Percentiles rank a stretch among this genome's conserved stretches.
Evolutionary conservation across 2,329 filamentous ascomycete species (phyloP).

Genomic region (Hymenoscyphus linearis): DNA sequence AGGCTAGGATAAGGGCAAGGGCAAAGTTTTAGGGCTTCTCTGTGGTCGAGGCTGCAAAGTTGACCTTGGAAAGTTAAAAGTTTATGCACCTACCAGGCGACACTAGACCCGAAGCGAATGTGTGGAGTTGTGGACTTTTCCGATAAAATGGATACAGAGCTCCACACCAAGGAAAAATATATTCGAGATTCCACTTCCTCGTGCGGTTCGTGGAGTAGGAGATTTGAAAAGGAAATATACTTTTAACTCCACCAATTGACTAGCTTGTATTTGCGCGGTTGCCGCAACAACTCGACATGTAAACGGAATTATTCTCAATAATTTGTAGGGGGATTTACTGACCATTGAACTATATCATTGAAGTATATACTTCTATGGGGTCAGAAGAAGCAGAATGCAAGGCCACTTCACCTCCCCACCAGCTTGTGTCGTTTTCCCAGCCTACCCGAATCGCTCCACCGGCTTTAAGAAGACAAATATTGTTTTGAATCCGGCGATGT

Average conservation of each 20-base stretch:
- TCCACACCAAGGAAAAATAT: not conserved
- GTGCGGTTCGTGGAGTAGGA: not conserved
- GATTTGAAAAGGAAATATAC: not conserved
- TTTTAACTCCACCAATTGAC: not conserved
- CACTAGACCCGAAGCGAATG: not conserved
- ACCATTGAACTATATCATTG: not conserved
- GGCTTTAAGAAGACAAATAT: too few relatives aligned
- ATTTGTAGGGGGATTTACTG: not conserved
- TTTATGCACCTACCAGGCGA: not conserved
- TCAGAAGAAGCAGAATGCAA: not conserved
- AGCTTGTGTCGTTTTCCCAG: too few relatives aligned
- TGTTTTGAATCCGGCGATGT: too few relatives aligned
- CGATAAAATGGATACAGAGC: not conserved
- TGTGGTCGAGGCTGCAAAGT: not conserved
- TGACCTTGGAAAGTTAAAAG: not conserved
- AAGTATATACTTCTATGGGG: too few relatives aligned
- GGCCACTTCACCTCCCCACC: not conserved
- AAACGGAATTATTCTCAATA: not conserved
- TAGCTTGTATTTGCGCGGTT: not conserved
- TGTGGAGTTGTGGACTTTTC: conserved; percentile 1
- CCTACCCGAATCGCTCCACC: too few relatives aligned
- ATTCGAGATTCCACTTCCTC: not conserved
- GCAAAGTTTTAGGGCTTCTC: conserved; percentile 1
- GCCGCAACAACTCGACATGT: not conserved
- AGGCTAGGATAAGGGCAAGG: not conserved